These are phyloP conservation scores for Aciculoconidium aculeatum DNA, from an alignment of 805 yeast species.

Conservation along the genomic window DNA sequence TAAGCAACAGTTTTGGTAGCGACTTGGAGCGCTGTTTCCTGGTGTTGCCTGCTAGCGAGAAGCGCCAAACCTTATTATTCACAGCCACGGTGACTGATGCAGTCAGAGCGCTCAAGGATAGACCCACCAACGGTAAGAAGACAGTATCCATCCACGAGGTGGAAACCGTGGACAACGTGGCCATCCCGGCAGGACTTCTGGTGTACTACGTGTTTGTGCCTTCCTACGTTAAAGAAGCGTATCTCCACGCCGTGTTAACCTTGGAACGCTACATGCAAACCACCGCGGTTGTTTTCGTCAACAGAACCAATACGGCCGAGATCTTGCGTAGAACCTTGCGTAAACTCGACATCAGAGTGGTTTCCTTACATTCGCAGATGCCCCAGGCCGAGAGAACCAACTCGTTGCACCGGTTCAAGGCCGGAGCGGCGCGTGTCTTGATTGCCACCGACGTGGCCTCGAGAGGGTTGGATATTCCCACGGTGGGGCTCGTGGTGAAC, in stretches of 20 bases:
- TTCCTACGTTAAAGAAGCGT: slow-evolving; percentile 84
- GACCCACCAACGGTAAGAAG: slow-evolving; percentile 47
- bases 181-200: slow-evolving; percentile 68
- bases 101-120: slow-evolving; percentile 71
- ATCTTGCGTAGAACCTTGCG: slow-evolving; percentile 71
- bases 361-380: slow-evolving; percentile 92
- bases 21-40: slow-evolving; percentile 71
- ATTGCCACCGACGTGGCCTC: slow-evolving; percentile 97
- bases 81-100: slow-evolving; percentile 96
- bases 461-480: slow-evolving; percentile 94
- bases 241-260: slow-evolving; percentile 62
- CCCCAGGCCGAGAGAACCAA: slow-evolving; percentile 88
- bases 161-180: slow-evolving; percentile 65
- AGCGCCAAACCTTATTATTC: slow-evolving; percentile 83
- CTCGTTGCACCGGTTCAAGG: slow-evolving; percentile 87
- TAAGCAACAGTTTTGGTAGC: slow-evolving; percentile 76
- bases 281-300: slow-evolving; percentile 84
- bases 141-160: slow-evolving; percentile 69
- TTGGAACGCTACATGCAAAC: slow-evolving; percentile 56
- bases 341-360: slow-evolving; percentile 68
- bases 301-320: slow-evolving; percentile 88
- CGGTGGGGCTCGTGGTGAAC: slow-evolving; percentile 83
- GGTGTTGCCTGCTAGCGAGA: slow-evolving; percentile 61
- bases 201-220: slow-evolving; percentile 75
- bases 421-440: slow-evolving; percentile 87